Conservation (phyloP, 208 protist genomes). For the Spongospora subterranea region DNA sequence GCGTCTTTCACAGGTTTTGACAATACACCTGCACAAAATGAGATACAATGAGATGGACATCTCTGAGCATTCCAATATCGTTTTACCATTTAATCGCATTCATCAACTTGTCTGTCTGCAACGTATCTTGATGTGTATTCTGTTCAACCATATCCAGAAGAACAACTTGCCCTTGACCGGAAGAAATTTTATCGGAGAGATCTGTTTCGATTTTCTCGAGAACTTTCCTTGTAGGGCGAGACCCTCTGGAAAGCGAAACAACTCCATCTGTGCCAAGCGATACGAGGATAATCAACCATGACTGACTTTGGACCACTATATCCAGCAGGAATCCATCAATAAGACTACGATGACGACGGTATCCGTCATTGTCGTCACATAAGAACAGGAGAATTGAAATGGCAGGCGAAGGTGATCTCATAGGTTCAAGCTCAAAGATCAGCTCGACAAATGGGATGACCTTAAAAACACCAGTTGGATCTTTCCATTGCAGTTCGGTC, state of each 20-base stretch:
- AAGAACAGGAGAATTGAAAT: background rate
- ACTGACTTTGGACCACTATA: background rate
- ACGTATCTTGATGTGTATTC: background rate
- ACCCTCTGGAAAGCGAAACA: too few species aligned
- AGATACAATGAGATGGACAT: background rate
- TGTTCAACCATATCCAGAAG: background rate
- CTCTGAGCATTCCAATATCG: background rate
- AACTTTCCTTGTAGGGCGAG: background rate
- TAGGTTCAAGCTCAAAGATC: slow-evolving; percentile 9
- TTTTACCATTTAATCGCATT: slow-evolving; percentile 22
- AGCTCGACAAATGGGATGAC: background rate
- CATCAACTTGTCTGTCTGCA: background rate
- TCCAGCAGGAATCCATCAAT: slow-evolving; percentile 20
- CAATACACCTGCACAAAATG: background rate
- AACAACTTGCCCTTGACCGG: background rate
- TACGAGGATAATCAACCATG: background rate
- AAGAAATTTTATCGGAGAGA: background rate
- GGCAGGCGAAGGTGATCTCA: background rate
- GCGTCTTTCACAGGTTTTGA: background rate
- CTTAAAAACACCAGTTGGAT: slow-evolving; percentile 16
- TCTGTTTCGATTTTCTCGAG: slow-evolving; percentile 9
- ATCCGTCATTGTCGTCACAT: background rate
- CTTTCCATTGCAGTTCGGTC: background rate
- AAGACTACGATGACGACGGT: background rate
- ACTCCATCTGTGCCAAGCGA: background rate